Evolutionary conservation across 139 green algal genomes (phyloP), one percentile per base, ranked within the genome.

Genomic region (Spirogloea muscicola): DNA sequence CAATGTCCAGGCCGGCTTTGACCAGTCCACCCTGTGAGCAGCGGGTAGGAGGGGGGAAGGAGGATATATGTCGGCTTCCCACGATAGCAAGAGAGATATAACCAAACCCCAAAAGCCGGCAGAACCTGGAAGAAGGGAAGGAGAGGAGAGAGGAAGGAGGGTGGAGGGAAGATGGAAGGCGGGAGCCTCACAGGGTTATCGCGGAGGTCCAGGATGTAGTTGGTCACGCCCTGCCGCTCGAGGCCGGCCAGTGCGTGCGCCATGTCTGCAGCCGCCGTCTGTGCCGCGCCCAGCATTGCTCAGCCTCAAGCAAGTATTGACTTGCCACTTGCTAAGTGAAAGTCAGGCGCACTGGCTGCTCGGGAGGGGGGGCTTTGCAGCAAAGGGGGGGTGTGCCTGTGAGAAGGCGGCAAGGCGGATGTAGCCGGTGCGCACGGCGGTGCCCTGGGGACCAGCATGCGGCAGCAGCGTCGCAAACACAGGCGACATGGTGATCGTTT

Each of bases 181-280:
- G n/a, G n/a, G n/a, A n/a, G n/a, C n/a, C 59, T 59, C 57, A 79
- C 65, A 71, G 90, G 90, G 82, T 98, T 98, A 84, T 90, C 89
- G 33, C 93, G 85, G 63, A 98, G 76, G 77, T 98, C 93, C 37
- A 98, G 84, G 41, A 98, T 93, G 85, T 91, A 98, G 21, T 62
- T 82, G 31, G 86, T 68, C 1, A 80, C 88, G 13, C 92, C 92
- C 36, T 82, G 44, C 3, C 68, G 66, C 86, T 91, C 82, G 65
- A 97, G 81, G 13, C 88, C 58, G 18, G 57, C 13, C 16, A 97
- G 87, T n/a, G 92, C 92, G 1, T 70, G 57, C 21, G 58, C 41
- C 74, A 82, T 79, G 38, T 82, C 74, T 5, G 49, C 39, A 4
- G 49, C 66, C 29, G 74, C 68, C 40, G 75, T 79, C 70, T 79